Evolutionary conservation across 116 monocot species (phyloP).

Genomic region (Zostera marina): DNA sequence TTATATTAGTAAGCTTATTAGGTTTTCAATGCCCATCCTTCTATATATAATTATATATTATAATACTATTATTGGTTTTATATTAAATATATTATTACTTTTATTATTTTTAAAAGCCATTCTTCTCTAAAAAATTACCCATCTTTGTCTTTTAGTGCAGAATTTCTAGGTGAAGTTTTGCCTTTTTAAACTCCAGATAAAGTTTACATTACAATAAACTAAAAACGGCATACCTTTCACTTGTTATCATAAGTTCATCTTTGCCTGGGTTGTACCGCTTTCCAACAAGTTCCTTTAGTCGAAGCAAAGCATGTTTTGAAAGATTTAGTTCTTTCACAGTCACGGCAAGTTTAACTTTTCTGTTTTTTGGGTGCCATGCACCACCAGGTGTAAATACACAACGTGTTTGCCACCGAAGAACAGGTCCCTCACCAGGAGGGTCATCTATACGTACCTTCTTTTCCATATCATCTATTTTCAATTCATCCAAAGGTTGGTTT

Average conservation of each 20-base stretch:
- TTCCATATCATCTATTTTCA: slow-evolving; percentile 14
- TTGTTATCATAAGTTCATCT: slow-evolving; percentile 95
- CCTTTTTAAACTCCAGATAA: too few relatives aligned
- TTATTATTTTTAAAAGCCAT: too few relatives aligned
- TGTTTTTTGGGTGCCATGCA: slow-evolving; percentile 93
- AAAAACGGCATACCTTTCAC: slow-evolving; percentile 71
- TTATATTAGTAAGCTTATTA: too few relatives aligned
- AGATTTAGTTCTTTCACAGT: slow-evolving; percentile 88
- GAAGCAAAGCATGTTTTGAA: slow-evolving; percentile 41
- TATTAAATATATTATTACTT: too few relatives aligned
- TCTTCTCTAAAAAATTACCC: too few relatives aligned
- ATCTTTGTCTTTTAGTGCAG: too few relatives aligned
- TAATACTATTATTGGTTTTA: too few relatives aligned
- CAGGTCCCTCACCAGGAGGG: slow-evolving; percentile 92
- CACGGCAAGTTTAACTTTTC: slow-evolving; percentile 84
- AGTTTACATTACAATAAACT: not conserved
- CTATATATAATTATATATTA: too few relatives aligned
- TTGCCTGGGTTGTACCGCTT: slow-evolving; percentile 80
- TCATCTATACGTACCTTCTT: slow-evolving; percentile 46
- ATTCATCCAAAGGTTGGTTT: slow-evolving; percentile 33
- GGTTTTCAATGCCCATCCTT: too few relatives aligned
- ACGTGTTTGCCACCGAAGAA: slow-evolving; percentile 85
- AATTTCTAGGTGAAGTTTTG: too few relatives aligned
- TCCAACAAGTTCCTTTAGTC: slow-evolving; percentile 77
- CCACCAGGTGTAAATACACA: slow-evolving; percentile 86